Evolutionary conservation across 331 rosid species (phyloP), one percentile per base, ranked within the genome.

Genomic region (Quercus lobata): DNA sequence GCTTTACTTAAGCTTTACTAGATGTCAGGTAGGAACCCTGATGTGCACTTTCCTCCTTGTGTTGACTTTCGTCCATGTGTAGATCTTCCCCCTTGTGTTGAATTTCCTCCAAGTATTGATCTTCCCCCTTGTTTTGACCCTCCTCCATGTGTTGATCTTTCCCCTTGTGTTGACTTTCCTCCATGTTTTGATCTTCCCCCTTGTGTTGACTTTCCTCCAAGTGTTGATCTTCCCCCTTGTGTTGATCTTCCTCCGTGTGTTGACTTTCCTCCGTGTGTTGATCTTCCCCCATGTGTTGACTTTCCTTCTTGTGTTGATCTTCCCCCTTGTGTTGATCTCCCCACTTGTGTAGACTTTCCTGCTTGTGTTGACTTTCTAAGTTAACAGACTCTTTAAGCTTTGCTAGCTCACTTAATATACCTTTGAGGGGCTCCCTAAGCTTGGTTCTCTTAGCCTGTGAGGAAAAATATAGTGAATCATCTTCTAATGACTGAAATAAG

Each of bases 321-420:
- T 4, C 54, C 14, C 14, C 49, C 4, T 9, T 41, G 55, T 14
- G 16, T 49, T 49, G 55, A 49, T 49, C 17, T 49, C 17, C 55
- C 55, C 55, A 12, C 6, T 49, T 15, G 55, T 49, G 55, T 49
- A 11, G 55, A 49, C 55, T 49, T 49, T 15, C 55, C 55, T 49
- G 17, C 55, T 49, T 49, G 55, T 49, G 55, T 82, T 81, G 81
- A 86, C 27, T 80, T 66, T 4, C 72, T 7, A 35, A 35, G 53
- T 46, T 30, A 18, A 18, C n/a, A 34, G 82, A 25, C 76, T 34
- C 72, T 79, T 84, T 95, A 56, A 90, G 74, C 86, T 83, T 89
- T 1, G 85, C 80, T 70, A 95, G 97, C 84, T 91, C 93, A 11
- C 75, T 83, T 80, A 91, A 41, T 22, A 86, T 86, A 32, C 82